These are phyloP conservation scores for Adansonia madagascariensis DNA, from an alignment of 441 rosid genomes.

Conservation along the genomic window DNA sequence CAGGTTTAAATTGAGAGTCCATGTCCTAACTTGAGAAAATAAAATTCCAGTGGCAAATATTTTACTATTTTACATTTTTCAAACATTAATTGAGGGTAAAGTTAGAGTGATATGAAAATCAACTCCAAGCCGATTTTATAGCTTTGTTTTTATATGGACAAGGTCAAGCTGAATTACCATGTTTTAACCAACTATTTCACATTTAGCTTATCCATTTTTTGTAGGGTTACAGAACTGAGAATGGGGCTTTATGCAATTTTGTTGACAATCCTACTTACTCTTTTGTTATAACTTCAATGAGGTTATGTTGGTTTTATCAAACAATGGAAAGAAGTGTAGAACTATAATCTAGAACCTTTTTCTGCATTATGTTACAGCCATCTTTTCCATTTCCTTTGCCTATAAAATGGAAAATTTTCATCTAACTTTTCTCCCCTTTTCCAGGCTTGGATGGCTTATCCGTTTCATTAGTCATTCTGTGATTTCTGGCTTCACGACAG, in stretches of 20 bases:
- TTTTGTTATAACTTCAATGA: not conserved
- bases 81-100: not conserved
- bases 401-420: conserved; percentile 14
- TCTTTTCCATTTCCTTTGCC: conserved; percentile 9
- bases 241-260: not conserved
- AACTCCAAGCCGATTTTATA: not conserved
- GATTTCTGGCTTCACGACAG: conserved; percentile 94
- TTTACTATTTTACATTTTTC: not conserved
- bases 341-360: conserved; percentile 11
- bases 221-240: not conserved
- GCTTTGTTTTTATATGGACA: not conserved
- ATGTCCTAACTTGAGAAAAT: not conserved
- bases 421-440: conserved; percentile 20
- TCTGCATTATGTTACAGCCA: conserved; percentile 3
- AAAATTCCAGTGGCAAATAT: not conserved
- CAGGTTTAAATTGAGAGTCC: not conserved
- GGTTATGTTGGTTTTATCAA: not conserved
- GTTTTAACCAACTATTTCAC: not conserved
- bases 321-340: not conserved
- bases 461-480: conserved; percentile 98
- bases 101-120: not conserved
- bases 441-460: conserved; percentile 98
- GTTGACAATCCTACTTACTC: not conserved
- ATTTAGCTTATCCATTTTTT: conserved; percentile 7
- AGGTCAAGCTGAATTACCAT: not conserved